Percentiles rank a stretch among this genome's conserved stretches.
Conservation (phyloP, 2,329 filamentous ascomycete species). For the Botrytis pseudocinerea region DNA sequence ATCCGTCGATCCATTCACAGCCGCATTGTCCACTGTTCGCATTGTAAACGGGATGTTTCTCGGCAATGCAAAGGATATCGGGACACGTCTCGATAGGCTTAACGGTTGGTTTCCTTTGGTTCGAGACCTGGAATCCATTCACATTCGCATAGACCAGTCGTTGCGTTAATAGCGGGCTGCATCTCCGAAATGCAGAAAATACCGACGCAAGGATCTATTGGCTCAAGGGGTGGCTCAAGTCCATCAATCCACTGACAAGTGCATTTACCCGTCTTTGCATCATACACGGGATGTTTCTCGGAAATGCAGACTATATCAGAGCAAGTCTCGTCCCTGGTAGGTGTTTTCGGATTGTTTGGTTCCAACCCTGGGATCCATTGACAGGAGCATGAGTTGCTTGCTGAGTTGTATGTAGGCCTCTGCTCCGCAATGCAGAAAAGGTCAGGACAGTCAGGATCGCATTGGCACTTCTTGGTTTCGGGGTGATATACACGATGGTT, state of each 20-base stretch:
- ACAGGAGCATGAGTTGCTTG: constrained; percentile 28
- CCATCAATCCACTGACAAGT: constrained; percentile 30
- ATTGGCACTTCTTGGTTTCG: constrained; percentile 28
- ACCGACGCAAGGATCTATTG: constrained; percentile 15
- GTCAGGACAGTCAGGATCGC: constrained; percentile 30
- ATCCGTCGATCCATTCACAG: constrained; percentile 24
- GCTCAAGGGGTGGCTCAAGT: constrained; percentile 17
- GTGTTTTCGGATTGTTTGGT: constrained; percentile 10
- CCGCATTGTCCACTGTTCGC: constrained; percentile 18
- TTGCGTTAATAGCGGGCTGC: constrained; percentile 19
- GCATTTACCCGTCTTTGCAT: constrained; percentile 20
- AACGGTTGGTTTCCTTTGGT: neutral
- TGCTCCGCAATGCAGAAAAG: constrained; percentile 29
- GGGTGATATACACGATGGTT: constrained; percentile 31
- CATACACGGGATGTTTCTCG: constrained; percentile 25
- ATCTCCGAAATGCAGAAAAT: constrained; percentile 27
- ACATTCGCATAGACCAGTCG: constrained; percentile 23
- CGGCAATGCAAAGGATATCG: constrained; percentile 20
- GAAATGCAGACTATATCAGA: constrained; percentile 28
- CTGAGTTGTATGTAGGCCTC: constrained; percentile 25
- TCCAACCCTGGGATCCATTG: constrained; percentile 26
- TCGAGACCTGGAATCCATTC: constrained; percentile 23
- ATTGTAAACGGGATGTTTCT: constrained; percentile 24
- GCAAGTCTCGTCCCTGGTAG: constrained; percentile 22
- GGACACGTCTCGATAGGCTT: neutral